Conservation (phyloP, 2,329 filamentous ascomycete genomes). For the Colletotrichum eremochloae region DNA sequence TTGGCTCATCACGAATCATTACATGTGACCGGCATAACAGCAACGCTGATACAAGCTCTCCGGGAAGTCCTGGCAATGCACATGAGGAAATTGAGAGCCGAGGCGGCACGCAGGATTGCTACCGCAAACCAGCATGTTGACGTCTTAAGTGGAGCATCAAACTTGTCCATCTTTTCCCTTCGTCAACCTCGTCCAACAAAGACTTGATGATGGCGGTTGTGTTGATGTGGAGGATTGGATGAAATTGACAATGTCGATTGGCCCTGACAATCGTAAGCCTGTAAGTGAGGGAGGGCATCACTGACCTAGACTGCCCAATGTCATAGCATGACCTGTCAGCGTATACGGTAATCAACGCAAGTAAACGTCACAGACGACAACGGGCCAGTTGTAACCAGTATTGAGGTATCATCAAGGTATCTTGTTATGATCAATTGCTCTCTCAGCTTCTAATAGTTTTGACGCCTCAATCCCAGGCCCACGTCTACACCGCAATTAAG, state of each 20-base stretch:
- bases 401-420: constrained; percentile 40
- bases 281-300: not conserved
- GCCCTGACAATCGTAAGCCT: not conserved
- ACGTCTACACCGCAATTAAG: constrained; percentile 40
- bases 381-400: not conserved
- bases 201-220: not conserved
- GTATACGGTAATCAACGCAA: not conserved
- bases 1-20: not conserved
- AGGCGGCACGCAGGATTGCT: not conserved
- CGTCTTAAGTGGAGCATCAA: no score
- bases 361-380: not conserved
- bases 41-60: not conserved
- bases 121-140: not conserved
- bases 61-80: not conserved
- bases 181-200: not conserved
- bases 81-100: not conserved
- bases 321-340: not conserved
- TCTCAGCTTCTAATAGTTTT: constrained; percentile 41
- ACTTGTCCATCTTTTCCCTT: not conserved
- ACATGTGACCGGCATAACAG: not conserved
- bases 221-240: not conserved
- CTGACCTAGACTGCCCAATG: not conserved
- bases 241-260: not conserved
- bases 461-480: constrained; percentile 39
- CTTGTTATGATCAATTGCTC: constrained; percentile 42